These are phyloP conservation scores for Ceratocystiopsis minuta DNA, from an alignment of 2,329 filamentous ascomycete species.

Conservation along the genomic window DNA sequence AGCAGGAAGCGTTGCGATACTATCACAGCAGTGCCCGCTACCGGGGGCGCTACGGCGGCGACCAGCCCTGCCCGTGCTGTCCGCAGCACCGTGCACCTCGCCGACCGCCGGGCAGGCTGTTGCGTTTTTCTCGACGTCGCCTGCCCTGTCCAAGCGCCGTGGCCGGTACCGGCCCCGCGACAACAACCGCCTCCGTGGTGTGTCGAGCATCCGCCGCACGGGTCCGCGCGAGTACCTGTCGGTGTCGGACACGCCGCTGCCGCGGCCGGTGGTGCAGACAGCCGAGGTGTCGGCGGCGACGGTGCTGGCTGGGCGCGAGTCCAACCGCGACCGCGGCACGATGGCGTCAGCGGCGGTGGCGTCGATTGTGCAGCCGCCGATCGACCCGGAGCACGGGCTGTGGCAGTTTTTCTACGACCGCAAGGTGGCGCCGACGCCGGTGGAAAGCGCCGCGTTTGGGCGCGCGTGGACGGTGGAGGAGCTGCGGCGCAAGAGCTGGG, in stretches of 20 bases:
- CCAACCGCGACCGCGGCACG: slow-evolving; percentile 29
- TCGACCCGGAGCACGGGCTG: slow-evolving; percentile 63
- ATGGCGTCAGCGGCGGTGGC: slow-evolving; percentile 12
- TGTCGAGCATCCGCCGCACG: slow-evolving; percentile 63
- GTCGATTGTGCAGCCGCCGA: slow-evolving; percentile 36
- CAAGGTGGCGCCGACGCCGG: slow-evolving; percentile 49
- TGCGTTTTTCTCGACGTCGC: slow-evolving; percentile 35
- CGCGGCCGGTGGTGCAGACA: slow-evolving; percentile 23
- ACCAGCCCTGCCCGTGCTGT: too few species aligned
- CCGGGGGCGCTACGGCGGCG: too few species aligned
- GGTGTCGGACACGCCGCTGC: slow-evolving; percentile 49
- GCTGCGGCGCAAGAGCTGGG: slow-evolving; percentile 77
- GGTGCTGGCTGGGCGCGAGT: slow-evolving; percentile 5
- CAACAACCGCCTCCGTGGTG: slow-evolving; percentile 61
- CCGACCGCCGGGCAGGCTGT: too few species aligned
- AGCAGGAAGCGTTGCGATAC: too few species aligned
- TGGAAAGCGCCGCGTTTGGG: slow-evolving; percentile 54
- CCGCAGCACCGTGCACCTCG: slow-evolving; percentile 4
- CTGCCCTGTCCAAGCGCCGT: slow-evolving; percentile 25
- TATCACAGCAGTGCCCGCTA: too few species aligned
- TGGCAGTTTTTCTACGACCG: slow-evolving; percentile 77
- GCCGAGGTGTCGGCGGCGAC: slow-evolving; percentile 14
- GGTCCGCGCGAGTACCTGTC: slow-evolving; percentile 59
- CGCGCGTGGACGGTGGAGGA: slow-evolving; percentile 74
- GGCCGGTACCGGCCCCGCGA: slow-evolving; percentile 40